A percentile compares a stretch with the other conserved stretches of the same genome.
Evolutionary conservation across 805 yeast species (phyloP).

Genomic region (Kuraishia ogatae): DNA sequence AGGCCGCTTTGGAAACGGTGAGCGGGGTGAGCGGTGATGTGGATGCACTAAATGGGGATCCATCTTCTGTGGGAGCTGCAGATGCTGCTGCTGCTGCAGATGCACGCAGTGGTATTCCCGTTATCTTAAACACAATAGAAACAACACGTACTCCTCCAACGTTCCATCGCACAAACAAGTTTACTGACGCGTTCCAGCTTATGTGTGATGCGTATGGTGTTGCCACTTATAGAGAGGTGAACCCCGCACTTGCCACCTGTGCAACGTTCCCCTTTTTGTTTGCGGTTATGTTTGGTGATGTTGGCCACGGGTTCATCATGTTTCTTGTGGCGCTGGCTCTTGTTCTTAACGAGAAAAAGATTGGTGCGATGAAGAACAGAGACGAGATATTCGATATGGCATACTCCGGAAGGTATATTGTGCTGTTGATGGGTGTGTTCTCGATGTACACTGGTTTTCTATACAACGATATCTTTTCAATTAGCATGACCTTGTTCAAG

Average conservation of each 20-base stretch:
- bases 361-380: conserved; percentile 42
- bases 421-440: conserved; percentile 61
- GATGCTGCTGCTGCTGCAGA: neutral
- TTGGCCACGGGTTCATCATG: conserved; percentile 68
- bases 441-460: conserved; percentile 70
- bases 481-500: conserved; percentile 55
- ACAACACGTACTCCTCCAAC: conserved; percentile 69
- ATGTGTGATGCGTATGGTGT: conserved; percentile 75
- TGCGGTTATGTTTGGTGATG: conserved; percentile 79
- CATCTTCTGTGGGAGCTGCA: no score
- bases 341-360: conserved; percentile 44
- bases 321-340: conserved; percentile 44
- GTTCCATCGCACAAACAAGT: conserved; percentile 59
- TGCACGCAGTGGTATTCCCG: conserved; percentile 16
- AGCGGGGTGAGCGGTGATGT: neutral
- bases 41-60: no score
- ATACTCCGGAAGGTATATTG: conserved; percentile 58
- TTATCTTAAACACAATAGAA: conserved; percentile 42
- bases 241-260: conserved; percentile 67
- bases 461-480: conserved; percentile 67
- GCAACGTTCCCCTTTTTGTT: conserved; percentile 78
- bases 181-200: conserved; percentile 60
- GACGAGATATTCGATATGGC: conserved; percentile 79
- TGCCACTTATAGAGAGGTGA: conserved; percentile 67
- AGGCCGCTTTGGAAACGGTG: conserved; percentile 29